Evolutionary conservation across 2,329 filamentous ascomycete species (phyloP).

Genomic region (Alternaria dauci): DNA sequence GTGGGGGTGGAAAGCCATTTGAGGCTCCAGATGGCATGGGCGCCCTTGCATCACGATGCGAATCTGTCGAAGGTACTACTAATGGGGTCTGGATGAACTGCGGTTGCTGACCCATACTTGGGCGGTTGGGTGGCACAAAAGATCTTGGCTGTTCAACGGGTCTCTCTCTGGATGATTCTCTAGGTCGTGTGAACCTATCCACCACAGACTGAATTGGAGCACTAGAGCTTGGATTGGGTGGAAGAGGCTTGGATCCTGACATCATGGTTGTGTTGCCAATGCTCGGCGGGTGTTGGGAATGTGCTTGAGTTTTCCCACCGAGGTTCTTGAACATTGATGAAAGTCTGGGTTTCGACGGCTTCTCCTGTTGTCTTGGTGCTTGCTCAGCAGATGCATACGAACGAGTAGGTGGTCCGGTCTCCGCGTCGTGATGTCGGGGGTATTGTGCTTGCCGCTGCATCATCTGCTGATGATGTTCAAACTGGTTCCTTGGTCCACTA

Average conservation of each 20-base stretch:
- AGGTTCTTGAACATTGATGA: slow-evolving; percentile 58
- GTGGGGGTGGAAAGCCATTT: slow-evolving; percentile 36
- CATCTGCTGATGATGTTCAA: slow-evolving; percentile 44
- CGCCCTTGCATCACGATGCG: slow-evolving; percentile 39
- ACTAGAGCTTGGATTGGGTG: slow-evolving; percentile 22
- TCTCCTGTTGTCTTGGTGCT: slow-evolving; percentile 30
- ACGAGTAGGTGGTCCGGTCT: slow-evolving; percentile 51
- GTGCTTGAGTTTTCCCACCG: slow-evolving; percentile 34
- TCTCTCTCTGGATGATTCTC: slow-evolving; percentile 25
- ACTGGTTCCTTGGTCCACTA: slow-evolving; percentile 35
- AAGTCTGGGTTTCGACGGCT: slow-evolving; percentile 38
- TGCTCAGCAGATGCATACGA: slow-evolving; percentile 40
- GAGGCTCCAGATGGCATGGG: slow-evolving; percentile 31
- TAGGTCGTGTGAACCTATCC: slow-evolving; percentile 33
- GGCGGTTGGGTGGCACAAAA: slow-evolving; percentile 27
- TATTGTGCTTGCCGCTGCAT: slow-evolving; percentile 44
- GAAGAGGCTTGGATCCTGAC: slow-evolving; percentile 7
- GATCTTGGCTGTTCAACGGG: slow-evolving; percentile 26
- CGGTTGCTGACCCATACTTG: slow-evolving; percentile 40
- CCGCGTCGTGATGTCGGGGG: slow-evolving; percentile 53
- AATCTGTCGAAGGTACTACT: slow-evolving; percentile 39
- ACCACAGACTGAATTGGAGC: slow-evolving; percentile 38
- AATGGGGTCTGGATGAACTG: slow-evolving; percentile 43
- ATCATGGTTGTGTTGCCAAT: slow-evolving; percentile 4
- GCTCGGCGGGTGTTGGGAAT: slow-evolving; percentile 16